Evolutionary conservation across 2,329 filamentous ascomycete genomes (phyloP), one percentile per base, ranked within the genome.

Genomic region (Hymenoscyphus scutula): DNA sequence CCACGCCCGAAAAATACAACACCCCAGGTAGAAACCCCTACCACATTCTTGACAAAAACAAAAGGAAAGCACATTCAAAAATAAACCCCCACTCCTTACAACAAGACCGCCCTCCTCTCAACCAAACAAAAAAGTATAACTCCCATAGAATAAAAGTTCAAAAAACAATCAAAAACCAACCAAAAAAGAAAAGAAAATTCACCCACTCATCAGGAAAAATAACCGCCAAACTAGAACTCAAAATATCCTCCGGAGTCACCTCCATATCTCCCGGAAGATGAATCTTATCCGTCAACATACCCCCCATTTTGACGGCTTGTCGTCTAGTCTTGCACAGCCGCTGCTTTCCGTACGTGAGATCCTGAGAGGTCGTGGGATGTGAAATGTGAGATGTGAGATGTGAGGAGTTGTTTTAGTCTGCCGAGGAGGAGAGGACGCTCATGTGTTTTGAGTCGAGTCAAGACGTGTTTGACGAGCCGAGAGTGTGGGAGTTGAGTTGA

Each of bases 181-280:
- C 5, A 45, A 8, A 27, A 60, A 54, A 19, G 25, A 11, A 38
- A 54, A 51, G 17, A 23, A 58, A 23, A 78, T 54, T 10, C 13
- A 53, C 57, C 30, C 19, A 59, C 57, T 91, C 88, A 73, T 90
- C 86, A 3, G 85, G 82, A 76, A 90, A 90, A 73, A 90, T 83
- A 65, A 86, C 79, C 65, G 82, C 84, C 1, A 89, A 81, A 0
- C 84, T 80, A 1, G 79, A 78, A 37, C 78, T 77, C 70, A 91
- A 81, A 68, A 83, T 82, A 74, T 89, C 86, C 74, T 89, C 85
- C 0, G 85, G 80, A 60, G 76, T 77, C 55, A 71, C 72, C 15
- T 59, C 57, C 61, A 65, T 65, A 27, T 74, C 71, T 3, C 34
- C 48, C n/a, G 73, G 73, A 37, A 77, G 73, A 48, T 77, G 73